Base-by-base conservation (phyloP, 1,284 basidiomycete genomes). In the Cutaneotrichosporon sp. region DNA sequence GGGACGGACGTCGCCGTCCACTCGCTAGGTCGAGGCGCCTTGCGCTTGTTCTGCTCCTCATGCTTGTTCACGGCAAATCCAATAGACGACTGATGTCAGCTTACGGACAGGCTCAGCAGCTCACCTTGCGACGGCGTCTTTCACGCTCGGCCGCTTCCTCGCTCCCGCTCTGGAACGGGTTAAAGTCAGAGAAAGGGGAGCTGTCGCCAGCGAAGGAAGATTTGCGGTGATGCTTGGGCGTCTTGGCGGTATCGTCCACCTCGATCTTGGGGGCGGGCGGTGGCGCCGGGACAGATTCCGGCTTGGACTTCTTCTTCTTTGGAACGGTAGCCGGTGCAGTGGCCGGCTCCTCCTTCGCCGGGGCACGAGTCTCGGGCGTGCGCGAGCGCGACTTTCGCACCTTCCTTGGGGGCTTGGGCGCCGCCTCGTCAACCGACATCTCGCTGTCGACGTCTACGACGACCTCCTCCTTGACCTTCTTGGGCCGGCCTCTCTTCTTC, bases 141-240 rank as follows among this genome's bases (percentile, higher is more conserved):
- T 68, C 69, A 4, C 65, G 48, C 30, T 75, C 73, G 0, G 72
- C 71, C 8, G 72, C 73, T 13, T 74, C 72, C 35, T 77, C 77
- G 40, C 74, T 73, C 17, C 77, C 77, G 23, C 73, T 75, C 60
- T 80, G 80, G 64, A 80, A 80, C 1, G 79, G 79, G 62, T 80
- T 81, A 62, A 67, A 77, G 54, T 79, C 77, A 15, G 76, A 78
- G 59, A 80, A 81, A 4, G 73, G 72, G 42, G 65, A 67, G 36
- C 72, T 73, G 7, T 68, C 69, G 26, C 51, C n/a, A 21, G 43
- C 14, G 53, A 52, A 41, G 51, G 56, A 13, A 59, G 66, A 30
- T 30, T 30, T 30, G 26, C 26, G 36, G 52, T 63, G 44, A 5
- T 54, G 51, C 50, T 54, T 51, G 38, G 41, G 49, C 40, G 56